phyloP scores from a whole-genome alignment of 768 basidiomycete species.

The Panaeolus papilionaceus region DNA sequence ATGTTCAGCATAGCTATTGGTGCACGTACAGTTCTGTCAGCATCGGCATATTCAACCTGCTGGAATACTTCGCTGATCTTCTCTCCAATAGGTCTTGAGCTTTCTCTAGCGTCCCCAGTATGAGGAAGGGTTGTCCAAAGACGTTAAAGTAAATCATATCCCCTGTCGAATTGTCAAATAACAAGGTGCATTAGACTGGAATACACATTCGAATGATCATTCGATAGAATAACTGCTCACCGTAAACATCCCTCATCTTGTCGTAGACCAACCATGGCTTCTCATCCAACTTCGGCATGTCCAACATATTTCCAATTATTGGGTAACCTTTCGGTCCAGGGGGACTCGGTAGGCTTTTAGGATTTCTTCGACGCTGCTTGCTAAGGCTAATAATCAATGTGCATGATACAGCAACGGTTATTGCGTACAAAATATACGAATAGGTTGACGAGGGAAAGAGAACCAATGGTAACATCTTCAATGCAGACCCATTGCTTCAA shows the following conservation, averaged over 20 bases:
- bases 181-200: too few species aligned
- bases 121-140: conserved; percentile 32
- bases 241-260: conserved; percentile 8
- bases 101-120: conserved; percentile 43
- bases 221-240: background rate
- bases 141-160: conserved; percentile 37
- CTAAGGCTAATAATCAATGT: too few species aligned
- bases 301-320: conserved; percentile 45
- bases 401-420: too few species aligned
- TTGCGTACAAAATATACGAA: too few species aligned
- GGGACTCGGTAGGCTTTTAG: conserved; percentile 30
- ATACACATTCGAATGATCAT: too few species aligned
- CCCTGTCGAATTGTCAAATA: conserved; percentile 24
- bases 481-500: too few species aligned
- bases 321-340: conserved; percentile 47
- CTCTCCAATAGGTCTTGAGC: conserved; percentile 49
- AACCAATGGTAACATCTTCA: too few species aligned
- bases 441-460: too few species aligned
- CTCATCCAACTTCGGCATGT: conserved; percentile 43
- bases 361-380: background rate
- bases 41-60: conserved; percentile 36
- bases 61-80: conserved; percentile 48
- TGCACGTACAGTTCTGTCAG: conserved; percentile 6
- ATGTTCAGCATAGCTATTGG: too few species aligned
- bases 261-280: conserved; percentile 34